Conservation (phyloP, 805 yeast genomes). For the Candida pseudofarinosa region DNA sequence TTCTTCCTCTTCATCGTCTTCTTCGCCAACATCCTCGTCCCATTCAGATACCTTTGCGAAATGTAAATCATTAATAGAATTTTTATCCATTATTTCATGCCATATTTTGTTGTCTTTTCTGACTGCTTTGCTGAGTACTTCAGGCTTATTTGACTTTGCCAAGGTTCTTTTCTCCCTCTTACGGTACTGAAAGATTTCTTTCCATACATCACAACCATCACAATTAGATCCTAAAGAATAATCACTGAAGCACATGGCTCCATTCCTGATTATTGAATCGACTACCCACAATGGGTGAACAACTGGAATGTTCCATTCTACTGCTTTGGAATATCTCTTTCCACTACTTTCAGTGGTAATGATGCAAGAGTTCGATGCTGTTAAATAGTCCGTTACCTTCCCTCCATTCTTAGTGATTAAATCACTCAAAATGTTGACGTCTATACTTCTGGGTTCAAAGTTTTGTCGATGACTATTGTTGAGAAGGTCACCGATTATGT, state of each 20-base stretch:
- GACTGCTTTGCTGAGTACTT: constrained; percentile 5
- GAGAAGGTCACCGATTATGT: constrained; percentile 8
- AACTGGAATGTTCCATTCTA: constrained; percentile 49
- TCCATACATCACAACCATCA: constrained; percentile 38
- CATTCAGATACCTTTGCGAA: constrained; percentile 20
- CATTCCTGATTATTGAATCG: constrained; percentile 43
- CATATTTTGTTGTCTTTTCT: constrained; percentile 32
- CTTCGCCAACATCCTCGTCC: constrained; percentile 17
- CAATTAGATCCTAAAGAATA: constrained; percentile 27
- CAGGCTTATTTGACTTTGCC: constrained; percentile 6
- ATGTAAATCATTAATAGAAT: constrained; percentile 11
- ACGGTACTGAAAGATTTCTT: constrained; percentile 10
- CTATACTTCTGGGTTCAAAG: constrained; percentile 9
- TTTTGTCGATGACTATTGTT: constrained; percentile 20
- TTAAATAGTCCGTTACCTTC: constrained; percentile 46
- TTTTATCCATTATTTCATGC: constrained; percentile 40
- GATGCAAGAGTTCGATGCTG: constrained; percentile 39
- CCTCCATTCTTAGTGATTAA: constrained; percentile 47
- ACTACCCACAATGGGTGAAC: constrained; percentile 50
- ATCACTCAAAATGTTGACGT: constrained; percentile 24
- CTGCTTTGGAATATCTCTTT: constrained; percentile 47
- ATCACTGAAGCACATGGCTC: constrained; percentile 36
- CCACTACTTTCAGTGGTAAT: constrained; percentile 52
- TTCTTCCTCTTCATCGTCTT: constrained; percentile 5
- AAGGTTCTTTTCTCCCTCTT: neutral